phyloP scores from a whole-genome alignment of 2,329 filamentous ascomycete species.

The Magnaporthales sp. region DNA sequence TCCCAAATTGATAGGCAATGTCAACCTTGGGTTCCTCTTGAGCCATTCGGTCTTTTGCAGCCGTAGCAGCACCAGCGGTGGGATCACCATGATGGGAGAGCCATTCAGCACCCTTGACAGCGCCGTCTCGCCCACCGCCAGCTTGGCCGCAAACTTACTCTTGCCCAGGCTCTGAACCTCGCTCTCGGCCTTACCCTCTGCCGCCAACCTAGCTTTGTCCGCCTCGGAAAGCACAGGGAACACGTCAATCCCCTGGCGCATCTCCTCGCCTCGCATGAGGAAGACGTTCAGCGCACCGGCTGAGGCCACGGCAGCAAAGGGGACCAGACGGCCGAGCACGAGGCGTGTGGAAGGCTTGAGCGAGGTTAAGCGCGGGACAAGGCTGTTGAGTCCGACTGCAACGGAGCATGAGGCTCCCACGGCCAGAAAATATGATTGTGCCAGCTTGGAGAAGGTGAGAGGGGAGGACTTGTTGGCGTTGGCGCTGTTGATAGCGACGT shows the following conservation, averaged over 20 bases:
- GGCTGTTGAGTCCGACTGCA: slow-evolving; percentile 79
- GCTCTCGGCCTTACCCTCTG: slow-evolving; percentile 52
- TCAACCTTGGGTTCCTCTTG: slow-evolving; percentile 64
- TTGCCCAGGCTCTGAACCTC: slow-evolving; percentile 70
- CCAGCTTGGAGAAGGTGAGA: slow-evolving; percentile 69
- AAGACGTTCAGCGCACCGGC: slow-evolving; percentile 93
- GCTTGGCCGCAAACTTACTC: slow-evolving; percentile 75
- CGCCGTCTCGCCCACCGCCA: slow-evolving; percentile 91
- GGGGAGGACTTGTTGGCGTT: slow-evolving; percentile 98
- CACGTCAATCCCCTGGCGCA: slow-evolving; percentile 84
- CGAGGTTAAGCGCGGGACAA: slow-evolving; percentile 75
- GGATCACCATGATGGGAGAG: slow-evolving; percentile 94
- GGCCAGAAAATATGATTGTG: slow-evolving; percentile 84
- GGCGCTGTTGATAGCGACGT: slow-evolving; percentile 94
- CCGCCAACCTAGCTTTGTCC: slow-evolving; percentile 50
- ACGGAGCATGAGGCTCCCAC: slow-evolving; percentile 92
- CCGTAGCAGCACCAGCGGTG: slow-evolving; percentile 74
- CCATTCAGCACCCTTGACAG: slow-evolving; percentile 86
- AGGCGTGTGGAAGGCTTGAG: slow-evolving; percentile 67
- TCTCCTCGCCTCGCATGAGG: slow-evolving; percentile 95
- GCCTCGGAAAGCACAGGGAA: slow-evolving; percentile 70
- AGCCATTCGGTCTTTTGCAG: slow-evolving; percentile 82
- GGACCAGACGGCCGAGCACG: slow-evolving; percentile 78
- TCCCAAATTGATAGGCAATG: slow-evolving; percentile 75
- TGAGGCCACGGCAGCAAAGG: slow-evolving; percentile 88